Percentiles rank a stretch among this genome's conserved stretches.
Conservation (phyloP, 257 asterid genomes). For the Nicotiana otophora region DNA sequence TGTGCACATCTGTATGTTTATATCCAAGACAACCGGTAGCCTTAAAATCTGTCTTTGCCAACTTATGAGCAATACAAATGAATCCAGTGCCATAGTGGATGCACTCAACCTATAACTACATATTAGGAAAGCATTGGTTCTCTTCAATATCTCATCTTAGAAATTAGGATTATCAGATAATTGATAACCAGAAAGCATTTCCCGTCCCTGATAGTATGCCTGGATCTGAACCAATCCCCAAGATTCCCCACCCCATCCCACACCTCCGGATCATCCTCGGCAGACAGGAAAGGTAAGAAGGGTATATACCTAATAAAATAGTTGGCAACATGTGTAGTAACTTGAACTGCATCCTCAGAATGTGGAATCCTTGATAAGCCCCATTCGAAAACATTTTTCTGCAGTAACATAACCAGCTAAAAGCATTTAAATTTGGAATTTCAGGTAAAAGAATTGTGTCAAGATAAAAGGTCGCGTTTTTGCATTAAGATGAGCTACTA, state of each 20-base stretch:
- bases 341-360: constrained; percentile 91
- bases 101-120: neutral
- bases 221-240: neutral
- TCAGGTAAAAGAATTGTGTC: neutral
- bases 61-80: neutral
- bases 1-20: neutral
- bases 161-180: too few relatives aligned
- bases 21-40: neutral
- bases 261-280: neutral
- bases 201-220: neutral
- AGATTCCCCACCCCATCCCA: neutral
- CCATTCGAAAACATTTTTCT: constrained; percentile 99
- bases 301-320: constrained; percentile 54
- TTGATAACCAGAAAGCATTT: too few relatives aligned
- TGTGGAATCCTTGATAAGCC: constrained; percentile 80
- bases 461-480: neutral
- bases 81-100: neutral
- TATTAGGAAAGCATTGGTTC: too few relatives aligned
- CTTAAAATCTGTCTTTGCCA: neutral
- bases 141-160: too few relatives aligned
- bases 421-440: neutral
- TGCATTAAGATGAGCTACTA: neutral
- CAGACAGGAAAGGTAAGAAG: neutral
- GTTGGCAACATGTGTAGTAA: constrained; percentile 86
- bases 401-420: neutral